Base-by-base conservation (phyloP, 495 filamentous ascomycete species). In the Penicillium coffeae region DNA sequence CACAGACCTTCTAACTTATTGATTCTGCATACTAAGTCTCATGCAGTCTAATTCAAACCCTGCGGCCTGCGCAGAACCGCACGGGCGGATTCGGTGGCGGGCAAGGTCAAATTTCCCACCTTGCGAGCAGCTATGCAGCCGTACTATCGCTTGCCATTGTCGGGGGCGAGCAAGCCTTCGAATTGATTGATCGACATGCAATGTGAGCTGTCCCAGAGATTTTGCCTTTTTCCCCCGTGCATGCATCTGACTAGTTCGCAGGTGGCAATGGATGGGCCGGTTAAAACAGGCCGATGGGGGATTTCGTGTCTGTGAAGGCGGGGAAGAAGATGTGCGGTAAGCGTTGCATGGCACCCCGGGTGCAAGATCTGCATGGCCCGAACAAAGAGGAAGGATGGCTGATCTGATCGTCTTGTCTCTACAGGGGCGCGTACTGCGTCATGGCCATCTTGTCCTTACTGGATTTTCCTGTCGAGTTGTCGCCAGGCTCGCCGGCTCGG, bases 31-130 rank as follows among this genome's bases (percentile, higher is more conserved):
- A 30, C 25, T 50, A 41, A 54, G 14, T 41, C 19, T 44, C 25
- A 27, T 47, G 32, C 57, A 84, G 83, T 19, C 71, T 95, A 7
- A 74, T 85, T 14, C 68, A 79, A 35, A 93, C 90, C 1, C 80
- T 93, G 16, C 72, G 74, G 21, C 77, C 87, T 9, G 83, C 90
- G 64, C 94, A 96, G 68, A 93, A 97, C 63, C 59, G 73, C 21
- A 76, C 72, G 13, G 93, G 93, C 7, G 93, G 93, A 6, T 96
- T 96, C 66, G 94, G 93, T 20, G 93, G 93, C 39, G 91, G 93
- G n/a, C 84, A 87, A 65, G 87, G 90, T 35, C 94, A 97, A 62
- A 73, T 78, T 50, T 89, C 89, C 10, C 93, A 98, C 67, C 70
- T 89, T 51, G 92, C 92, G 18, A 78, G 87, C n/a, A 86, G 84